Conservation (phyloP, 164 flowering plant genomes). For the Chimonanthus salicifolius region DNA sequence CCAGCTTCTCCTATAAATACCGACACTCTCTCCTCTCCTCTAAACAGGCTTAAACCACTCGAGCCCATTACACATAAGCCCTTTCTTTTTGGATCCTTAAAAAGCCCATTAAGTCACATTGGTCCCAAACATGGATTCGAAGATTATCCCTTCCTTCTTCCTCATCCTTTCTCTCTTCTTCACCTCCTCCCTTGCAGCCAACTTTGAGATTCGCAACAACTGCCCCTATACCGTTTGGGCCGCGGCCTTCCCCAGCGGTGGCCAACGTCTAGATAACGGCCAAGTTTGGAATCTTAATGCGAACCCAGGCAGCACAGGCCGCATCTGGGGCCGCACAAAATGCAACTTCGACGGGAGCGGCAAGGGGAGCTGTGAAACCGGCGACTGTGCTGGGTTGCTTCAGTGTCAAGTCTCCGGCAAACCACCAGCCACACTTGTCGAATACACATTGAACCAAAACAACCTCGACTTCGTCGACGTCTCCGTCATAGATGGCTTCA, state of each 20-base stretch:
- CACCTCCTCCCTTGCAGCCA: not conserved
- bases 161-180: not conserved
- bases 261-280: not conserved
- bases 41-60: not conserved
- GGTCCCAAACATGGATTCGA: not conserved
- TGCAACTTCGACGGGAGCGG: conserved; percentile 24
- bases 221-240: conserved; percentile 6
- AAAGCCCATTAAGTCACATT: not conserved
- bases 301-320: conserved; percentile 2
- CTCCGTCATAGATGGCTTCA: conserved; percentile 30
- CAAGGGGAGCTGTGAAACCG: conserved; percentile 24
- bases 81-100: not conserved
- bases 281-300: not conserved
- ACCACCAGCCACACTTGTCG: conserved; percentile 25
- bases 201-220: conserved; percentile 8
- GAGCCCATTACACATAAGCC: not conserved
- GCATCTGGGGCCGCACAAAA: conserved; percentile 29
- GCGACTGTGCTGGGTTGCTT: conserved; percentile 20
- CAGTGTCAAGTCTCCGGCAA: conserved; percentile 18
- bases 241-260: conserved; percentile 4
- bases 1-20: not conserved
- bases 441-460: conserved; percentile 20
- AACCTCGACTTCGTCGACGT: conserved; percentile 25
- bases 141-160: not conserved
- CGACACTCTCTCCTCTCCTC: not conserved